phyloP scores from a whole-genome alignment of 2,329 filamentous ascomycete species.

The Alternaria angustiovoidea region DNA sequence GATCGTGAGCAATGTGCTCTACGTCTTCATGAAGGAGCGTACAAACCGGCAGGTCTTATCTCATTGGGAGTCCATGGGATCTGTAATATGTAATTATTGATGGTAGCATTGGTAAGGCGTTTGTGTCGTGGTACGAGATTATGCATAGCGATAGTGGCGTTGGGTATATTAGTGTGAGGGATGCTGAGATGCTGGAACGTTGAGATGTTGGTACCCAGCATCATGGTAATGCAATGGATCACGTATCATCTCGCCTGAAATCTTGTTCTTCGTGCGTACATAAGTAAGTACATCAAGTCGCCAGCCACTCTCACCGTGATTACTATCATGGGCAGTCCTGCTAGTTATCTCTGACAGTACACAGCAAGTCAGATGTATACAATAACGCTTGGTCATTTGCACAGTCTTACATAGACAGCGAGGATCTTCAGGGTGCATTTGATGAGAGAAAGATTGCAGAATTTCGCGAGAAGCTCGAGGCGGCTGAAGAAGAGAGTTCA shows the following conservation, averaged over 20 bases:
- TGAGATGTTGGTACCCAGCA: neutral
- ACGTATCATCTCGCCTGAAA: neutral
- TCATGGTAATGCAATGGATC: neutral
- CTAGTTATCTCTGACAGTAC: no score
- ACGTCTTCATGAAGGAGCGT: neutral
- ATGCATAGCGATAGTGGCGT: conserved; percentile 14
- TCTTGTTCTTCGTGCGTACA: neutral
- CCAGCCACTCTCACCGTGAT: neutral
- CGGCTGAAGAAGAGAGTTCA: neutral
- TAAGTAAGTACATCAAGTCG: neutral
- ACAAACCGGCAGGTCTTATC: neutral
- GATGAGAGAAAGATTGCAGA: neutral
- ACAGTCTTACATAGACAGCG: no score
- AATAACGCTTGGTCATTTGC: no score
- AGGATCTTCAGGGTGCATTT: no score
- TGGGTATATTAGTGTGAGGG: neutral
- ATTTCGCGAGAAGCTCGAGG: neutral
- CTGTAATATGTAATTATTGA: neutral
- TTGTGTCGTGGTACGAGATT: neutral
- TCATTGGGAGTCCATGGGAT: neutral
- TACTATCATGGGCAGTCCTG: neutral
- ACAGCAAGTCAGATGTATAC: no score
- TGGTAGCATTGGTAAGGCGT: neutral
- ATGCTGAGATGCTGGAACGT: neutral
- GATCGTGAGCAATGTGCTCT: neutral